These are phyloP conservation scores for Penicillium lagena DNA, from an alignment of 495 filamentous ascomycete species.

Conservation along the genomic window DNA sequence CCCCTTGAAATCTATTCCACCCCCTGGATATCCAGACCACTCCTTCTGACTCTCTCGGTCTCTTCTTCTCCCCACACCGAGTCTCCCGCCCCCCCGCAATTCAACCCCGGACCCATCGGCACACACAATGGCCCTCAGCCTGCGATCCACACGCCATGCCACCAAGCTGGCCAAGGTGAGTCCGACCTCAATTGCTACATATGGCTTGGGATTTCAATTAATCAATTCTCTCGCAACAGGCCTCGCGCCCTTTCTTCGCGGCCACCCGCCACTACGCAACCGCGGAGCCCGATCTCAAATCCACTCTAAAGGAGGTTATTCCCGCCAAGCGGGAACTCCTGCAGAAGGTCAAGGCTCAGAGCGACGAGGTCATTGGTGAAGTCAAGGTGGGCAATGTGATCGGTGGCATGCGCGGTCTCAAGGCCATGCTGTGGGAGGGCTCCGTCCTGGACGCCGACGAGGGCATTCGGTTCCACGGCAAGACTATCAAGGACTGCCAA, in stretches of 20 bases:
- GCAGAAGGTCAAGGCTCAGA: constrained; percentile 81
- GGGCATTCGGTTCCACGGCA: constrained; percentile 96
- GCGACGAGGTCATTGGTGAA: constrained; percentile 79
- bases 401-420: constrained; percentile 95
- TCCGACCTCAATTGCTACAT: background rate
- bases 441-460: constrained; percentile 95
- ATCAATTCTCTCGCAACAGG: constrained; percentile 4
- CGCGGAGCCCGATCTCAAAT: constrained; percentile 81
- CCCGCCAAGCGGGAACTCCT: constrained; percentile 89
- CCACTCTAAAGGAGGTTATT: constrained; percentile 72
- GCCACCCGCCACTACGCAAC: constrained; percentile 42
- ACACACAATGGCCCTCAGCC: constrained; percentile 24
- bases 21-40: background rate
- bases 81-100: constrained; percentile 12
- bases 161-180: constrained; percentile 32
- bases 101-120: constrained; percentile 16
- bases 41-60: too few relatives aligned
- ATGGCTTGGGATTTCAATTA: background rate
- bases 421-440: constrained; percentile 98
- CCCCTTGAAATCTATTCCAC: constrained; percentile 2
- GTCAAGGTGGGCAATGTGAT: constrained; percentile 91
- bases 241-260: constrained; percentile 19
- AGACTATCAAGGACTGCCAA: constrained; percentile 97
- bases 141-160: constrained; percentile 35
- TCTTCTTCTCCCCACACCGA: constrained; percentile 9